These are phyloP conservation scores for Candida caryicola DNA, from an alignment of 805 yeast species.

Conservation along the genomic window DNA sequence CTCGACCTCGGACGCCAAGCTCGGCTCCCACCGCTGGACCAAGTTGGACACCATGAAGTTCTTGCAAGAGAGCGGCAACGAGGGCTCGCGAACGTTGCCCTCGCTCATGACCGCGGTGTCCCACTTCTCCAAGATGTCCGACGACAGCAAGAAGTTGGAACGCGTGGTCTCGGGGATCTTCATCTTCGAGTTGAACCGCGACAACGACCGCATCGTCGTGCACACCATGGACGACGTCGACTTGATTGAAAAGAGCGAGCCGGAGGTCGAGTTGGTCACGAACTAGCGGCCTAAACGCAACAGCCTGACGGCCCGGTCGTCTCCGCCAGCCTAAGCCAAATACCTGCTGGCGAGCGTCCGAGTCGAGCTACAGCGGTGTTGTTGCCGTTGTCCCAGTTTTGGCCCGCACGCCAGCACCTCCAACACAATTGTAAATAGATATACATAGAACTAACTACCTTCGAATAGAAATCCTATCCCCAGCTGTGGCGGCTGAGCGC, in stretches of 20 bases:
- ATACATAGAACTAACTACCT: background rate
- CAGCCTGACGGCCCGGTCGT: too few relatives aligned
- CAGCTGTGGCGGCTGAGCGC: too few relatives aligned
- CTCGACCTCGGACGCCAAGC: slow-evolving; percentile 37
- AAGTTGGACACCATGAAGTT: slow-evolving; percentile 27
- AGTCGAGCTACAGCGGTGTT: too few relatives aligned
- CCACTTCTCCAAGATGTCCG: slow-evolving; percentile 28
- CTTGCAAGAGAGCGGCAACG: slow-evolving; percentile 7
- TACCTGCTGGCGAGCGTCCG: too few relatives aligned
- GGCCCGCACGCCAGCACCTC: too few relatives aligned
- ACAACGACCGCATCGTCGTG: slow-evolving; percentile 53
- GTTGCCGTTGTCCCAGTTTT: too few relatives aligned
- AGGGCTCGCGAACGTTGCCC: slow-evolving; percentile 10
- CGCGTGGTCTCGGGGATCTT: slow-evolving; percentile 54
- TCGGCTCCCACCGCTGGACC: slow-evolving; percentile 43
- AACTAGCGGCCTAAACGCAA: too few relatives aligned
- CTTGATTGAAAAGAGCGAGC: slow-evolving; percentile 44
- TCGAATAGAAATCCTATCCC: too few relatives aligned
- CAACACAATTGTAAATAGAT: background rate
- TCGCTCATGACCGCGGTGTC: slow-evolving; percentile 24
- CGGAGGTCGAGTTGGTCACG: slow-evolving; percentile 10
- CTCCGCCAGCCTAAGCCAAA: too few relatives aligned
- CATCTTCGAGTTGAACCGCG: slow-evolving; percentile 59
- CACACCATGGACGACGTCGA: slow-evolving; percentile 70
- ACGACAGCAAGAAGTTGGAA: slow-evolving; percentile 29